These are phyloP conservation scores for Protomyces macrosporus DNA, from an alignment of 1,139 yeast genomes.

Conservation along the genomic window DNA sequence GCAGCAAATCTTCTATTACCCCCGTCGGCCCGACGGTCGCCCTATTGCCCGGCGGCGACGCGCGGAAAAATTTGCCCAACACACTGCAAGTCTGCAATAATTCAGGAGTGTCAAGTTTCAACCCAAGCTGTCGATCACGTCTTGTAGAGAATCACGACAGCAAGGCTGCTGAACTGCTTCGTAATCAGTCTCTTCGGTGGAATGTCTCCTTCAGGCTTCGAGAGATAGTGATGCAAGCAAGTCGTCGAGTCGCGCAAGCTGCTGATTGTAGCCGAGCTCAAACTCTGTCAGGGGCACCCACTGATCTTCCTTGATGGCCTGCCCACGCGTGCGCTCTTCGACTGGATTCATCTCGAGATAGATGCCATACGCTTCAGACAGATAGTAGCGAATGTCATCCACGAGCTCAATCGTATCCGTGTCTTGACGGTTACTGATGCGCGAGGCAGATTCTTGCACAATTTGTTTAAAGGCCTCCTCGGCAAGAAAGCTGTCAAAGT, in stretches of 20 bases:
- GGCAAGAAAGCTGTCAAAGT: conserved; percentile 43
- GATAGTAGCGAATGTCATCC: conserved; percentile 68
- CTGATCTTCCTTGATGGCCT: conserved; percentile 29
- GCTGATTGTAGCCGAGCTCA: conserved; percentile 31
- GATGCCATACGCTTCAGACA: conserved; percentile 48
- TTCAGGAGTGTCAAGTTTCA: no score
- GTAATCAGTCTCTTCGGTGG: no score
- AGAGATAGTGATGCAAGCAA: conserved; percentile 31
- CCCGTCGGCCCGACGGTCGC: no score
- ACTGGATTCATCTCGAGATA: conserved; percentile 36
- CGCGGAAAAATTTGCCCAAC: no score
- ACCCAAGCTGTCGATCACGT: no score
- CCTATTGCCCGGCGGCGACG: no score
- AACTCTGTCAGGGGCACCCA: conserved; percentile 30
- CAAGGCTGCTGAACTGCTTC: no score
- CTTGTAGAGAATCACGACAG: no score
- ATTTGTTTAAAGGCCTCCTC: conserved; percentile 42
- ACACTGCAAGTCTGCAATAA: no score
- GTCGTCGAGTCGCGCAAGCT: conserved; percentile 32
- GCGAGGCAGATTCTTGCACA: conserved; percentile 50
- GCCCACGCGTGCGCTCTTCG: conserved; percentile 26
- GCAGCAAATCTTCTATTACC: no score
- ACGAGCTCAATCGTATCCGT: conserved; percentile 74
- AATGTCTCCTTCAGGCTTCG: conserved; percentile 27
- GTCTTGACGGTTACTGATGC: conserved; percentile 59